These are phyloP conservation scores for Scheffersomyces insectosa DNA, from an alignment of 1,139 yeast species.

Conservation along the genomic window DNA sequence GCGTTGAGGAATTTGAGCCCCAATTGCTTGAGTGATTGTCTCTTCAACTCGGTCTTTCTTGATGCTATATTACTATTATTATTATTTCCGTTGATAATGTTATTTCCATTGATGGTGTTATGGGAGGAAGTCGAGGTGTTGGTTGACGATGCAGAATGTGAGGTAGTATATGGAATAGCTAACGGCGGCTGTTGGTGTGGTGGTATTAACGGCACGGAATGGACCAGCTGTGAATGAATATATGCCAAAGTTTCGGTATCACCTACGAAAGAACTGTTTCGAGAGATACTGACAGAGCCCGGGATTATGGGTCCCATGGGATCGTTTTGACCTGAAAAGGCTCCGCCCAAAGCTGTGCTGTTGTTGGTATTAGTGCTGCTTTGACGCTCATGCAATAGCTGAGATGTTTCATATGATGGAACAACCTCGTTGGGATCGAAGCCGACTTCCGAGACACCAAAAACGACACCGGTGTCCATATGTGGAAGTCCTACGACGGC, in stretches of 20 bases:
- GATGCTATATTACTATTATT: neutral
- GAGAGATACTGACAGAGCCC: neutral
- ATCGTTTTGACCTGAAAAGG: neutral
- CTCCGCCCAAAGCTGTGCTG: neutral
- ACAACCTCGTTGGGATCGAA: slow-evolving; percentile 41
- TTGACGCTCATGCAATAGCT: slow-evolving; percentile 28
- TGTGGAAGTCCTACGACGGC: too few species aligned
- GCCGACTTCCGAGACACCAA: neutral
- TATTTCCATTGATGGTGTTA: neutral
- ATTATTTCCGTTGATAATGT: neutral
- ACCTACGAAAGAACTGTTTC: neutral
- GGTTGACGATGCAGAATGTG: too few species aligned
- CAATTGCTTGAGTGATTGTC: slow-evolving; percentile 47
- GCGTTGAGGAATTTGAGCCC: slow-evolving; percentile 73
- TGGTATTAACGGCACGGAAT: neutral
- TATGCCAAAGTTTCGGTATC: neutral
- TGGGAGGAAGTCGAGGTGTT: neutral
- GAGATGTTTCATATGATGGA: slow-evolving; percentile 50
- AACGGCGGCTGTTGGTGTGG: neutral
- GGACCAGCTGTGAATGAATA: neutral
- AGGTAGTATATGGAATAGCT: too few species aligned
- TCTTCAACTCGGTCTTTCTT: slow-evolving; percentile 5
- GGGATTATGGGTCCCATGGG: too few species aligned
- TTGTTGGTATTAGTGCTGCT: neutral
- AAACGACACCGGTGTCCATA: neutral